These are phyloP conservation scores for Pseudogymnoascus sp. DNA, from an alignment of 2,329 filamentous ascomycete species.

Conservation along the genomic window DNA sequence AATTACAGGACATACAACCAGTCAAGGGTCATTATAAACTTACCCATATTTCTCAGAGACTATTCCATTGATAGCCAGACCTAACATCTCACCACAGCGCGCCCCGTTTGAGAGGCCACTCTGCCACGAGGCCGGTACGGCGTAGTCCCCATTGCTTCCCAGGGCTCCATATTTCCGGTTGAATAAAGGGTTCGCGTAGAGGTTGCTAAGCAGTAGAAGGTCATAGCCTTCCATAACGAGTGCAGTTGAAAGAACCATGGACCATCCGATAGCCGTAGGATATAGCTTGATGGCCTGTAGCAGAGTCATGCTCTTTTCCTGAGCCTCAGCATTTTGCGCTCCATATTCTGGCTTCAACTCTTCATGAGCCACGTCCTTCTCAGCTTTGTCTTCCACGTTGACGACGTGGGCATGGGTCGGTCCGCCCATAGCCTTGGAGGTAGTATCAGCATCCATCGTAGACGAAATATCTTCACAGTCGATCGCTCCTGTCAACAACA, in stretches of 20 bases:
- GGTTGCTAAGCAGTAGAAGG: conserved; percentile 28
- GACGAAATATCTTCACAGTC: background rate
- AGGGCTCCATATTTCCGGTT: conserved; percentile 25
- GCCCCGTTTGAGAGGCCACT: conserved; percentile 34
- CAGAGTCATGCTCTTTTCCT: conserved; percentile 46
- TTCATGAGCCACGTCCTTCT: background rate
- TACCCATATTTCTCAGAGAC: conserved; percentile 41
- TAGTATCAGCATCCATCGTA: background rate
- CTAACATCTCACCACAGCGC: conserved; percentile 35
- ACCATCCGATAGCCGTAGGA: conserved; percentile 39
- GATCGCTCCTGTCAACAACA: background rate
- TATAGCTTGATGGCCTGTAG: conserved; percentile 41
- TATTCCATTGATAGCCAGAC: conserved; percentile 36
- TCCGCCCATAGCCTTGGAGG: background rate
- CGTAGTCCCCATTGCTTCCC: conserved; percentile 26
- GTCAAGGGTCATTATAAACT: conserved; percentile 32
- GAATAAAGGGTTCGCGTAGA: conserved; percentile 28
- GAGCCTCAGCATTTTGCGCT: conserved; percentile 14
- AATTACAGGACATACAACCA: conserved; percentile 38
- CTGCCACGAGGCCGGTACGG: conserved; percentile 37
- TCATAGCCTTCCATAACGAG: conserved; percentile 35
- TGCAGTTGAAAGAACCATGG: conserved; percentile 28
- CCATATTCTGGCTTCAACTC: background rate
- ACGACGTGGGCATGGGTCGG: background rate
- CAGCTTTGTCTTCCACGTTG: background rate